Evolutionary conservation across 768 basidiomycete species (phyloP), one percentile per base, ranked within the genome.

Genomic region (Steccherinum ochraceum): DNA sequence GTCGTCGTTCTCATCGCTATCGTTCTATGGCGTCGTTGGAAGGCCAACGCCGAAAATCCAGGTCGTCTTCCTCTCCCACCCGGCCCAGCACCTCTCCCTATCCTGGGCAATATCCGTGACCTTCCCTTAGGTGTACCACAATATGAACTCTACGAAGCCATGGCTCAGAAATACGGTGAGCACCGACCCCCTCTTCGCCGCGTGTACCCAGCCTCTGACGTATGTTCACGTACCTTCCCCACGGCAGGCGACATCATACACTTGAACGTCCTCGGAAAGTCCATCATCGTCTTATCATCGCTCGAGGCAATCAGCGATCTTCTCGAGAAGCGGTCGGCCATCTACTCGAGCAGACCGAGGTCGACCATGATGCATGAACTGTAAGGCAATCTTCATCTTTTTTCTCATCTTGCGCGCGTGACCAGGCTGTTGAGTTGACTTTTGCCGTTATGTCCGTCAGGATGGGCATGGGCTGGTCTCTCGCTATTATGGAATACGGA

Each of bases 341-440:
- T 51, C 20, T 62, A 60, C 27, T 59, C 61, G 1, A 56, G 55
- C 47, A 50, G 60, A 40, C 55, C 55, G n/a, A 18, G 18, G 19
- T 24, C 45, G 11, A 47, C 52, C 3, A 56, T 56, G 55, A 39
- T 56, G 18, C 46, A 46, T 40, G 55, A 56, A n/a, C 42, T 56
- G 55, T 53, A n/a, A n/a, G 35, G 55, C 40, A 11, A 24, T 21
- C 20, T 41, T 12, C 16, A 7, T 19, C 47, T 12, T 40, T 16
- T 11, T 18, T 7, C 12, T 21, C 7, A 35, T 26, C 26, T 52
- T 16, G 18, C 13, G 20, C 19, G 10, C 26, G 16, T 23, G n/a
- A 46, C 26, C 25, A 46, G 49, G 25, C 46, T n/a, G n/a, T n/a
- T n/a, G n/a, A n/a, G n/a, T n/a, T n/a, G n/a, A n/a, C n/a, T n/a